phyloP scores from a whole-genome alignment of 2,329 filamentous ascomycete genomes.

The Capronia americana region DNA sequence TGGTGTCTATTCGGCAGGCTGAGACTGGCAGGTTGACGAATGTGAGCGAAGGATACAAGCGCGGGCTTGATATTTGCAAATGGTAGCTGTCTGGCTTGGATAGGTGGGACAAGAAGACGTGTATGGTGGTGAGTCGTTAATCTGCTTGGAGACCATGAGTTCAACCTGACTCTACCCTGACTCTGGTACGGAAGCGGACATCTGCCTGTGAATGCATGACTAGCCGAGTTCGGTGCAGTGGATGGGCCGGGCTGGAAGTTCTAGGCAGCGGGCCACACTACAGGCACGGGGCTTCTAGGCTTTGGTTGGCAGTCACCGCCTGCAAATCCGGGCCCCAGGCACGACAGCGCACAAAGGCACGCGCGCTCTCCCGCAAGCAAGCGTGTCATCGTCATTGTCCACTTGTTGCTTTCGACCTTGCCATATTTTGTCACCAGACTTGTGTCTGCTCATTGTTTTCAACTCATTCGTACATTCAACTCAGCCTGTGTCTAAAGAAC shows the following conservation, averaged over 20 bases:
- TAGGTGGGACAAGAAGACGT: constrained; percentile 19
- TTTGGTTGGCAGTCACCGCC: background rate
- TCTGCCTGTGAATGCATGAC: constrained; percentile 1
- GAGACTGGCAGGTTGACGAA: background rate
- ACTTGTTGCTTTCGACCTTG: background rate
- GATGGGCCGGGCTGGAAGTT: constrained; percentile 12
- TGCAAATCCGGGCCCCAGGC: constrained; percentile 11
- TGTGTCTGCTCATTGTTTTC: constrained; percentile 2
- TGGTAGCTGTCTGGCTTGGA: background rate
- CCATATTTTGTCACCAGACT: constrained; percentile 24
- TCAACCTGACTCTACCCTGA: constrained; percentile 4
- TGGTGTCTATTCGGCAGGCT: background rate
- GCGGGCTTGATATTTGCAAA: background rate
- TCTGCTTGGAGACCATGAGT: constrained; percentile 11
- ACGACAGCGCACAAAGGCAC: constrained; percentile 10
- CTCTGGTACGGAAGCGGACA: constrained; percentile 10
- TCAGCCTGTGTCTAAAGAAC: background rate
- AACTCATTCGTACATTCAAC: background rate
- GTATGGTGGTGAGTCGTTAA: constrained; percentile 12
- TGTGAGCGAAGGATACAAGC: constrained; percentile 1
- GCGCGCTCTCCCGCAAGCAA: constrained; percentile 14
- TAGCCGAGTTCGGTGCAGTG: constrained; percentile 14
- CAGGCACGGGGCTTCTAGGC: constrained; percentile 15
- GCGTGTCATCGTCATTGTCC: constrained; percentile 22
- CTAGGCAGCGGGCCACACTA: constrained; percentile 5